Base-by-base conservation (phyloP, 805 yeast species). In the Suhomyces prunicola region DNA sequence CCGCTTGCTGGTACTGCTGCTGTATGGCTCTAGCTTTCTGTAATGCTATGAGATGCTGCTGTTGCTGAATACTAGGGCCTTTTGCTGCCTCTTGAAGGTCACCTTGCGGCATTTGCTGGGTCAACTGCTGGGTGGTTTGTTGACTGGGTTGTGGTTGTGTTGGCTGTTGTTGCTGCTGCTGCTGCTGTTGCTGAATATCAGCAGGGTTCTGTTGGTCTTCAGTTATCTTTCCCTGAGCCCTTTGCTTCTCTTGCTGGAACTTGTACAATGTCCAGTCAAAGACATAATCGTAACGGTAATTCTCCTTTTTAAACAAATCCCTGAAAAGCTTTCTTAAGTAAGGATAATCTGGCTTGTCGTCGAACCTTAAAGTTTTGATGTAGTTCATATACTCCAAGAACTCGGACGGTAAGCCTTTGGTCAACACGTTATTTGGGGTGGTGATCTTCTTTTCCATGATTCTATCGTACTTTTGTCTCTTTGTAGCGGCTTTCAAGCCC, bases 181-280 rank as follows among this genome's bases (percentile, higher is more conserved):
- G 27, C 9, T 26, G 27, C 9, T 26, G 57, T 42, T 60, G 59
- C 27, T 58, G 50, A 29, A 56, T 61, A 13, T 60, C 68, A 45
- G 64, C 67, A 5, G 41, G 50, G 17, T 46, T 55, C 2, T 39
- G 39, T 47, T 66, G 68, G 24, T 57, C 71, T 44, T 69, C 71
- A n/a, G 61, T 64, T 23, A 63, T 58, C 55, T 71, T 67, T 39
- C 62, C 64, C 54, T 74, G 80, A 52, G 73, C 77, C 56, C 79
- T 73, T 62, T 81, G 83, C 59, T 81, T 81, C 58, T 82, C 82
- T 62, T 81, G 76, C 60, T 81, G 87, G 68, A 82, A 86, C 68
- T 88, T 88, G 74, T 86, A 88, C 57, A 91, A 83, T 27, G 97
- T 93, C 99, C 99, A 93, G 73, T 93, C 99, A 72, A 91, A 93